phyloP scores from a whole-genome alignment of 2,329 filamentous ascomycete species.

The Alternaria sp. region DNA sequence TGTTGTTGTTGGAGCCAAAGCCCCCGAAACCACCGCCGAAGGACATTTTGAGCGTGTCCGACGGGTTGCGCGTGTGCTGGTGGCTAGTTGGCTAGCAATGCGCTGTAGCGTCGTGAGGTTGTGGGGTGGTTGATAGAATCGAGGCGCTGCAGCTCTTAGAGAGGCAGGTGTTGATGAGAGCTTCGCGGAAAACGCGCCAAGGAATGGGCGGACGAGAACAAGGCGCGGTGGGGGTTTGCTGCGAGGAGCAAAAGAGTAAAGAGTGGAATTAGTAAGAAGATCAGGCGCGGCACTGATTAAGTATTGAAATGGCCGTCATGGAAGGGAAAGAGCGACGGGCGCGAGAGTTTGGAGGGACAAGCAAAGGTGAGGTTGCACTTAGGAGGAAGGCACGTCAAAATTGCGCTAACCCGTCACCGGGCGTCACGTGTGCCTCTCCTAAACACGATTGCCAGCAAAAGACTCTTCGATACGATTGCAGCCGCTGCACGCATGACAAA shows the following conservation, averaged over 20 bases:
- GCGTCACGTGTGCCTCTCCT: conserved; percentile 25
- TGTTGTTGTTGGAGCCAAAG: conserved; percentile 52
- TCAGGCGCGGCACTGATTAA: conserved; percentile 40
- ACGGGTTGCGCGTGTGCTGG: conserved; percentile 29
- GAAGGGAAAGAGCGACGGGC: conserved; percentile 32
- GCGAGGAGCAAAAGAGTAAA: conserved; percentile 17
- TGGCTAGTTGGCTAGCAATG: conserved; percentile 26
- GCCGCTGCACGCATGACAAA: conserved; percentile 15
- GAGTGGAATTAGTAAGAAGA: conserved; percentile 25
- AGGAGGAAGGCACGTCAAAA: conserved; percentile 17
- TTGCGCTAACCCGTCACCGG: conserved; percentile 17
- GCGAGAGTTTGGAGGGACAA: conserved; percentile 21
- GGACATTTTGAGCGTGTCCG: conserved; percentile 41
- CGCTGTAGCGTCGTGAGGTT: conserved; percentile 24
- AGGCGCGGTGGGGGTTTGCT: conserved; percentile 30
- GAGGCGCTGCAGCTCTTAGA: conserved; percentile 23
- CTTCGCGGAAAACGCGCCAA: conserved; percentile 46
- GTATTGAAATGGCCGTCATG: conserved; percentile 39
- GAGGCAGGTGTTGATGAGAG: conserved; percentile 28
- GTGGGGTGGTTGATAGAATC: conserved; percentile 26
- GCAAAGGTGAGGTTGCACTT: conserved; percentile 23
- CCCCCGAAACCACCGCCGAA: conserved; percentile 60
- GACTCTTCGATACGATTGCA: conserved; percentile 1
- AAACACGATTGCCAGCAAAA: conserved; percentile 2
- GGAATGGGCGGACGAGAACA: conserved; percentile 14